Base-by-base conservation (phyloP, 2,329 filamentous ascomycete genomes). In the Huntiella savannae region DNA sequence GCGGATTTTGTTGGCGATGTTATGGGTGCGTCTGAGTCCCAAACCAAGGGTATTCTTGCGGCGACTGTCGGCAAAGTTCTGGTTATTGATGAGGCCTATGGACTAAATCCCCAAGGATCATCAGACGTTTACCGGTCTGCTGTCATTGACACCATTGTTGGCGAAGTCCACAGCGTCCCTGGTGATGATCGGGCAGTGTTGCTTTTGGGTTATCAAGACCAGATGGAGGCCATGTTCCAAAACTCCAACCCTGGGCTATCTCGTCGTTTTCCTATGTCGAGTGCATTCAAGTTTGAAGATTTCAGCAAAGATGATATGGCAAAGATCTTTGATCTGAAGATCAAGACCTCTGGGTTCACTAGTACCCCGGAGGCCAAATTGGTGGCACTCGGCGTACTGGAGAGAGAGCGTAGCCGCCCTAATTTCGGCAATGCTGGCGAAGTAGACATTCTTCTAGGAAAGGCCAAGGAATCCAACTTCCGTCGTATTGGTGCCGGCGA, bases 71-170 rank as follows among this genome's bases (percentile, higher is more conserved):
- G 83, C 0, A 88, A 87, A 52, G 79, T 87, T 0, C 67, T 88
- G 0, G 72, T 88, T 11, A 85, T 88, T 2, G 82, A 88, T 51
- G 82, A 91, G 55, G 82, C 82, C 0, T 87, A 88, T 52, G 74
- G 75, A 33, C 64, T 88, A 0, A 71, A 13, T 11, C 19, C 40
- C 11, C 11, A 32, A 5, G 40, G 13, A n/a, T 7, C 45, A 0
- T 51, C 49, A 0, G 62, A 63, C 11, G 56, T 60, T 0, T 85
- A 61, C 60, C 79, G 73, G 55, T 69, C 65, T 0, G 77, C 74
- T 0, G 77, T 83, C 1, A 67, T 85, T 3, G 81, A 86, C 53
- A 84, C 78, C 0, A 75, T 85, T 10, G 81, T 85, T 0, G 76
- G 78, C 0, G 76, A 83, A 52, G 71, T 86, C 0, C 80, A 86